These are phyloP conservation scores for Rosa chinensis DNA, from an alignment of 306 rosid species.

Conservation along the genomic window DNA sequence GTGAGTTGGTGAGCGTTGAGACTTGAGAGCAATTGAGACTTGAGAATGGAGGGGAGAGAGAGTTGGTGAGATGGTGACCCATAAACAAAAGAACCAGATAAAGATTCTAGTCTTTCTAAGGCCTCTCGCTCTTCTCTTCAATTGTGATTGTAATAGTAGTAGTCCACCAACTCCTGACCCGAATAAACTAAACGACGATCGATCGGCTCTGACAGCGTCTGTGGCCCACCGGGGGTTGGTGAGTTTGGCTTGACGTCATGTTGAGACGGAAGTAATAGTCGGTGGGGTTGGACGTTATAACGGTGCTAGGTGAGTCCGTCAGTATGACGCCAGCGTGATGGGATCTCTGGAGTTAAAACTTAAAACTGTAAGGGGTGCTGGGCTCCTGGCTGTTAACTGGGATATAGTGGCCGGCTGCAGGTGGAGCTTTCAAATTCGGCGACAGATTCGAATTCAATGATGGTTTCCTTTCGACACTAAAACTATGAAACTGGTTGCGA, in stretches of 20 bases:
- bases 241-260: background rate
- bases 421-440: no score
- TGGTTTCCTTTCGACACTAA: no score
- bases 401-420: no score
- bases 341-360: no score
- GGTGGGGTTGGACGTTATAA: background rate
- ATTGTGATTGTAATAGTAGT: background rate
- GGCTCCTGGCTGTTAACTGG: no score
- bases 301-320: background rate
- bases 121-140: background rate
- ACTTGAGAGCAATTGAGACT: background rate
- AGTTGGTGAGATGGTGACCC: constrained; percentile 8
- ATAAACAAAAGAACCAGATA: background rate
- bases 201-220: background rate
- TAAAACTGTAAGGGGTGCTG: no score
- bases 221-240: background rate
- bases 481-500: no score
- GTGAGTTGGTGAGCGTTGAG: background rate
- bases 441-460: no score
- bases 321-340: background rate
- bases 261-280: background rate
- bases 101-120: background rate
- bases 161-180: constrained; percentile 8
- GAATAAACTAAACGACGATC: background rate
- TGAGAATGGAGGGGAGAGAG: background rate